Evolutionary conservation across 2,329 filamentous ascomycete species (phyloP), one percentile per base, ranked within the genome.

Genomic region (Colletotrichum chlorophyti): DNA sequence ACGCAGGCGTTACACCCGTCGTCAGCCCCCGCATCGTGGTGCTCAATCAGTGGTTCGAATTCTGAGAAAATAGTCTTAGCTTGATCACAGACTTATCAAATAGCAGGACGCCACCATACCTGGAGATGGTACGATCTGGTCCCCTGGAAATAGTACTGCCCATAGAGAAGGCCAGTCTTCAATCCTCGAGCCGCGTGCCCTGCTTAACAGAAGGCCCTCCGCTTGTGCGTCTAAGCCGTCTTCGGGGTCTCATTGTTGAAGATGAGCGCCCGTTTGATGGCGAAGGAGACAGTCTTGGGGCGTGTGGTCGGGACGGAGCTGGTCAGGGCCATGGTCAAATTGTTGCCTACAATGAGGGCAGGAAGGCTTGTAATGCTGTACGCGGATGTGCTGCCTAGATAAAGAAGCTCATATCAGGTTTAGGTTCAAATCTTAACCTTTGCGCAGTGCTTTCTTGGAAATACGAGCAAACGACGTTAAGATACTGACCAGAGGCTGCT

Each of bases 11-110:
- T 38, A 11, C 15, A 49, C 14, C 46, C 32, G 8, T 31, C 23
- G 21, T 9, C 46, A 5, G 46, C 46, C n/a, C n/a, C n/a, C n/a
- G 21, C 12, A 21, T 49, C 34, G 24, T 49, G 46, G 11, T 49
- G 46, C 12, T 49, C 46, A 9, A 49, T 40, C 24, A 49, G 6
- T 14, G 46, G 34, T n/a, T 49, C 46, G 12, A 40, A 49, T 6
- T 8, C 46, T 49, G 15, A 14, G 12, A 4, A 5, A 19, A 15
- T 3, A 11, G 8, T 11, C 6, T 49, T 34, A 34, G 42, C 27
- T 4, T 2, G 4, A 8, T 31, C n/a, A 10, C 14, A 42, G 40
- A 5, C 19, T 1, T 23, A 14, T 38, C 32, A 3, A 12, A 19
- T 15, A 4, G 21, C 12, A 7, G 6, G 2, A 14, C 21, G 11